These are phyloP conservation scores for Colletotrichum theobromicola DNA, from an alignment of 2,329 filamentous ascomycete genomes.

Conservation along the genomic window DNA sequence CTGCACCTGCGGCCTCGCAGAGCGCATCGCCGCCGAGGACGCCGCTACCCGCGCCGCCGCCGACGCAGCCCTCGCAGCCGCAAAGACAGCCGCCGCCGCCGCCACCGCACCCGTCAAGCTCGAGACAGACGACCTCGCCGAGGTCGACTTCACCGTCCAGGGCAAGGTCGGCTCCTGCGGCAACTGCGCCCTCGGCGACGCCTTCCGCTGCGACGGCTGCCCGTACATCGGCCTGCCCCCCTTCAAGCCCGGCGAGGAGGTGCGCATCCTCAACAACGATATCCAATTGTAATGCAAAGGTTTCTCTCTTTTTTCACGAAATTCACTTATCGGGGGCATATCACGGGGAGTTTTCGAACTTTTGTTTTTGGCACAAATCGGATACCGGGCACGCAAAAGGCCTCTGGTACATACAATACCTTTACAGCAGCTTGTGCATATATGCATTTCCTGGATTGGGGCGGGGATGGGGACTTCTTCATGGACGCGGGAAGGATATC, in stretches of 20 bases:
- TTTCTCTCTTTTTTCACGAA: not conserved
- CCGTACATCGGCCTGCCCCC: conserved; percentile 92
- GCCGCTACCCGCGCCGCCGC: conserved; percentile 69
- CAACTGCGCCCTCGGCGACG: conserved; percentile 92
- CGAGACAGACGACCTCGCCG: conserved; percentile 77
- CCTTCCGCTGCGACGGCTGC: conserved; percentile 75
- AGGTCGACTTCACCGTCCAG: conserved; percentile 97
- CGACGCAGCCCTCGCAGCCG: conserved; percentile 66
- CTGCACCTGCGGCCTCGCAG: conserved; percentile 91
- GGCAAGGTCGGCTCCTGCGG: conserved; percentile 95
- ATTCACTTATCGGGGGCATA: not conserved
- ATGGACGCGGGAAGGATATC: not conserved
- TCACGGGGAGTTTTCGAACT: not conserved
- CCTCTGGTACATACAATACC: not conserved
- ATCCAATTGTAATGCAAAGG: conserved; percentile 69
- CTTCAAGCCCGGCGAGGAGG: conserved; percentile 97
- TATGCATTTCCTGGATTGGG: not conserved
- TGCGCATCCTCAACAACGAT: conserved; percentile 83
- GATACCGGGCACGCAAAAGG: not conserved
- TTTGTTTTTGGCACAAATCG: not conserved
- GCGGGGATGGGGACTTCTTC: not conserved
- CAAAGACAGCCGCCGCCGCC: conserved; percentile 72
- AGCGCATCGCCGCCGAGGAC: conserved; percentile 63
- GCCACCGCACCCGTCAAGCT: conserved; percentile 61
- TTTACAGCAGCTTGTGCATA: not conserved